Evolutionary conservation across 331 rosid genomes (phyloP).

Genomic region (Malus hybrid): DNA sequence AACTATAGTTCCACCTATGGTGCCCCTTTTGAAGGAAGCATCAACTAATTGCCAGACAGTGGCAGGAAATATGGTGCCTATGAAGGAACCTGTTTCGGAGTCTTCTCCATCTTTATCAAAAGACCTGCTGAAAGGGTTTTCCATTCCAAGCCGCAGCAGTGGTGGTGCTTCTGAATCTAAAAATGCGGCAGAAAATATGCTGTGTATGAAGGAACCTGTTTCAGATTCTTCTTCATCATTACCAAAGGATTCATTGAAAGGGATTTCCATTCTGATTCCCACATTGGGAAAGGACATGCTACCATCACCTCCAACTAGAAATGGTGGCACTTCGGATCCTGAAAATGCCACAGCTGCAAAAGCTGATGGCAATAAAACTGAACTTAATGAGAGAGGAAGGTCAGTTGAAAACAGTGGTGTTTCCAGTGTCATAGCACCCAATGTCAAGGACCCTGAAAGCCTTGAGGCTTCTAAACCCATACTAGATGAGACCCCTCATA

Average conservation of each 20-base stretch:
- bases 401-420: conserved; percentile 20
- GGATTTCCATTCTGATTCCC: conserved; percentile 14
- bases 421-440: conserved; percentile 11
- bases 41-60: not conserved
- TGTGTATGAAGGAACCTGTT: conserved; percentile 18
- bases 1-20: conserved; percentile 23
- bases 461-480: conserved; percentile 12
- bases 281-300: conserved; percentile 16
- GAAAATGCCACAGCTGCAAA: conserved; percentile 13
- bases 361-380: conserved; percentile 7
- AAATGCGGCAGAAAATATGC: not conserved
- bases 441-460: conserved; percentile 18
- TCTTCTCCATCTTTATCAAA: not conserved
- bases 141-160: not conserved
- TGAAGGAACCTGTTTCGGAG: conserved; percentile 7
- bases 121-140: no score
- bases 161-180: not conserved
- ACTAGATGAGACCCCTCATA: conserved; percentile 15
- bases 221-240: conserved; percentile 15
- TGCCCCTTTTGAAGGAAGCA: conserved; percentile 16
- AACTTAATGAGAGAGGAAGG: conserved; percentile 14
- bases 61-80: conserved; percentile 5
- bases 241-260: conserved; percentile 4
- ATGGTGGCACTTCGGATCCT: conserved; percentile 10
- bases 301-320: conserved; percentile 6